Evolutionary conservation across 371 early-diverging fungal genomes (phyloP).

Genomic region (Rhizopus delemar): DNA sequence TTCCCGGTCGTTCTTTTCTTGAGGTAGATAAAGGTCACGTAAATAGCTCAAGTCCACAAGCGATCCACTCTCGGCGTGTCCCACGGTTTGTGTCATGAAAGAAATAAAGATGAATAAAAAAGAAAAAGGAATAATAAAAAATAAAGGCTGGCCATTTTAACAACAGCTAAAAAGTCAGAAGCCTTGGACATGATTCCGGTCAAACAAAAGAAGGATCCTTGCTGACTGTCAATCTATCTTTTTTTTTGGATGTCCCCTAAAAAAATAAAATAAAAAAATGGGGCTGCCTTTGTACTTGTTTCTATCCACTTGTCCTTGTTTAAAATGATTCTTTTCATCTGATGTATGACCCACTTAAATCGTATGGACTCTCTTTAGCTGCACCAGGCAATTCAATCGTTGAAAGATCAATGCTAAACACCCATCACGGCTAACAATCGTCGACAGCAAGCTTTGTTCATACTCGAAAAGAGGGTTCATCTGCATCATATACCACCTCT

Average conservation of each 20-base stretch:
- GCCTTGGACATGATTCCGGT: too few relatives aligned
- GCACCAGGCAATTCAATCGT: constrained; percentile 96
- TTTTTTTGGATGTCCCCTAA: constrained; percentile 53
- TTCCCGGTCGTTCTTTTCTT: constrained; percentile 31
- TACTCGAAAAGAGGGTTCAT: constrained; percentile 96
- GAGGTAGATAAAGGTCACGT: constrained; percentile 51
- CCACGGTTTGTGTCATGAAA: constrained; percentile 38
- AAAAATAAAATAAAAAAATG: background rate
- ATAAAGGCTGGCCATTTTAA: background rate
- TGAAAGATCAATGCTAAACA: constrained; percentile 95
- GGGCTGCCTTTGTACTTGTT: constrained; percentile 89
- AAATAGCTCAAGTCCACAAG: constrained; percentile 39
- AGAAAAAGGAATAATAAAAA: background rate
- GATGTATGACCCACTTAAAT: constrained; percentile 98
- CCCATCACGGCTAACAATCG: constrained; percentile 47
- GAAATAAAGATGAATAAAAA: background rate
- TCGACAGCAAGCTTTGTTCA: constrained; percentile 12
- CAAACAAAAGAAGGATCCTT: too few relatives aligned
- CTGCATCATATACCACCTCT: constrained; percentile 99
- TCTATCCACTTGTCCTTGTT: constrained; percentile 91
- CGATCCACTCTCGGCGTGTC: constrained; percentile 47
- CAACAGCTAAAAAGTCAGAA: too few relatives aligned
- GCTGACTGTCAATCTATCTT: constrained; percentile 45
- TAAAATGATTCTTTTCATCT: constrained; percentile 87
- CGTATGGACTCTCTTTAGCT: constrained; percentile 94